A percentile compares a stretch with the other conserved stretches of the same genome.
These are phyloP conservation scores for Coffea eugenioides DNA, from an alignment of 257 asterid species.

Conservation along the genomic window DNA sequence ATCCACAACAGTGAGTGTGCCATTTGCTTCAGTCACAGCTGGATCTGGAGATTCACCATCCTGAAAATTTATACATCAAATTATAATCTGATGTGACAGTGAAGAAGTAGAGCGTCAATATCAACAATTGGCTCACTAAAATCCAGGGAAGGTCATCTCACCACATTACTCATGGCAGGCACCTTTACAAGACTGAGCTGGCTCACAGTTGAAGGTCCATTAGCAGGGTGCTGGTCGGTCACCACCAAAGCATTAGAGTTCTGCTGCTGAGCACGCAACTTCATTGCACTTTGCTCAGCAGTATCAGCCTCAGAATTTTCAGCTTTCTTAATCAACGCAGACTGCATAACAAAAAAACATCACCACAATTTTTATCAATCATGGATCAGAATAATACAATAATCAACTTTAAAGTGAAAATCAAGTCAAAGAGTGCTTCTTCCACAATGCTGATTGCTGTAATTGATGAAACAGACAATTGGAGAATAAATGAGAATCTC, in stretches of 20 bases:
- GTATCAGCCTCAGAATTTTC: conserved; percentile 91
- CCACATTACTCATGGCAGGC: conserved; percentile 56
- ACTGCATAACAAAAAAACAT: conserved; percentile 45
- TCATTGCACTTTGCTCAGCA: conserved; percentile 96
- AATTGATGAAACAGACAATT: background rate
- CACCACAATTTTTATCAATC: conserved; percentile 5
- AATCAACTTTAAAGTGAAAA: background rate
- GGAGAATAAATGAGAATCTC: conserved; percentile 6
- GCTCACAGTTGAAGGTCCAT: conserved; percentile 58
- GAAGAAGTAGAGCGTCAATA: conserved; percentile 13
- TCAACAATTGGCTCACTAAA: conserved; percentile 15
- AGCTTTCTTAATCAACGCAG: conserved; percentile 78
- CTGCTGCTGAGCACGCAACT: conserved; percentile 87
- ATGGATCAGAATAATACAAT: conserved; percentile 1
- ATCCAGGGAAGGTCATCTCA: conserved; percentile 38
- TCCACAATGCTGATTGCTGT: background rate
- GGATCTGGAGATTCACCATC: conserved; percentile 49
- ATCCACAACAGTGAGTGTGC: conserved; percentile 70
- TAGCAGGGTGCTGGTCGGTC: conserved; percentile 71
- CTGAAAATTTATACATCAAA: conserved; percentile 38
- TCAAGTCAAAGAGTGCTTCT: background rate
- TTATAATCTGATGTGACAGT: conserved; percentile 21
- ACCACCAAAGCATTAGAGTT: conserved; percentile 79
- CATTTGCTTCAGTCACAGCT: conserved; percentile 57
- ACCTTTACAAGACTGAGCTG: conserved; percentile 85